phyloP scores from a whole-genome alignment of 257 asterid genomes.

The Thymus mandschuricus region DNA sequence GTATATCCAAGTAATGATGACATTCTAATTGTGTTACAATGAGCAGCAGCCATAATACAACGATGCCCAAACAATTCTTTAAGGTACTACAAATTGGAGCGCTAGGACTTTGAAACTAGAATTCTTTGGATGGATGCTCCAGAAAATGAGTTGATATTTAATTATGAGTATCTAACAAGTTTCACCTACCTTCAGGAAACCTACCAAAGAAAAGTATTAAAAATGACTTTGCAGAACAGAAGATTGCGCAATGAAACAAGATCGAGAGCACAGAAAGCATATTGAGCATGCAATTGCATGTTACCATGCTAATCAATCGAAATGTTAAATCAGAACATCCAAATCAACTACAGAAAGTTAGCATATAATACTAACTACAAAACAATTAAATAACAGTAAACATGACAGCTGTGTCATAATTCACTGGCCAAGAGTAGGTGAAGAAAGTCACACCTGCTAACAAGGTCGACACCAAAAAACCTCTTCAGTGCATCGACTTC shows the following conservation, averaged over 20 bases:
- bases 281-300: slow-evolving; percentile 9
- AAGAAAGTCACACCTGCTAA: slow-evolving; percentile 72
- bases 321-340: background rate
- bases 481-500: slow-evolving; percentile 67
- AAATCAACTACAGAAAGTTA: background rate
- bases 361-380: background rate
- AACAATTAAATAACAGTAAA: background rate
- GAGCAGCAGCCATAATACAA: too few species aligned
- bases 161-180: background rate
- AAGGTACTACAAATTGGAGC: too few species aligned
- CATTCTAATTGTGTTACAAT: background rate
- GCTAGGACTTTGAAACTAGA: too few species aligned
- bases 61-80: too few species aligned
- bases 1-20: background rate
- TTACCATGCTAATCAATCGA: slow-evolving; percentile 3
- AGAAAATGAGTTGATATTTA: too few species aligned
- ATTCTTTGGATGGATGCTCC: too few species aligned
- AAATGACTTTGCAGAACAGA: background rate
- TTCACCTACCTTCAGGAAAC: background rate
- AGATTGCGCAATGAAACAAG: background rate
- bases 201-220: background rate
- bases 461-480: slow-evolving; percentile 86
- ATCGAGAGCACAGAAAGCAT: slow-evolving; percentile 13
- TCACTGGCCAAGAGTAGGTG: slow-evolving; percentile 11
- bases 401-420: slow-evolving; percentile 15